Evolutionary conservation across 192 early-diverging fungal species (phyloP).

Genomic region (Coemansia interrupta): DNA sequence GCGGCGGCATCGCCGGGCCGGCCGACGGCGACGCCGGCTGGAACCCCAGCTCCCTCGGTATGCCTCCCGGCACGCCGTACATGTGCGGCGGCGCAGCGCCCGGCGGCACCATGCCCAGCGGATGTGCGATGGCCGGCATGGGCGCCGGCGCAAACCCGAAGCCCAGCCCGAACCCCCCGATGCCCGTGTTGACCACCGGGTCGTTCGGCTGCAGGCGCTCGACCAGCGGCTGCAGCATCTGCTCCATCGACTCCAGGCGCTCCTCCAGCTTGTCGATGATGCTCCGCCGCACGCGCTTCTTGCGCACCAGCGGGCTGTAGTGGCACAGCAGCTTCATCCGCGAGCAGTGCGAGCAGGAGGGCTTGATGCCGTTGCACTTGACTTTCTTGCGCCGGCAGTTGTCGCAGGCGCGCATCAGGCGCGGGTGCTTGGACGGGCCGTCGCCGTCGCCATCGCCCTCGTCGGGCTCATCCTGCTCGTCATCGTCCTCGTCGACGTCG

Average conservation of each 20-base stretch:
- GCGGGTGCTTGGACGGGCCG: slow-evolving; percentile 26
- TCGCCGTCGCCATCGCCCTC: slow-evolving; percentile 21
- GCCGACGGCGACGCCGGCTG: neutral
- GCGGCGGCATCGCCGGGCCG: slow-evolving; percentile 27
- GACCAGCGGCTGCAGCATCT: slow-evolving; percentile 54
- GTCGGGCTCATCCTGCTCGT: slow-evolving; percentile 14
- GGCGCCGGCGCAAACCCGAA: slow-evolving; percentile 46
- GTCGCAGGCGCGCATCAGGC: slow-evolving; percentile 55
- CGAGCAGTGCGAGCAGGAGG: slow-evolving; percentile 49
- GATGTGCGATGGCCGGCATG: slow-evolving; percentile 29
- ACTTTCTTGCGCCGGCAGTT: slow-evolving; percentile 54
- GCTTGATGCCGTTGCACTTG: slow-evolving; percentile 54
- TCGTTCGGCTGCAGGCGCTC: slow-evolving; percentile 51
- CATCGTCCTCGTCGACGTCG: slow-evolving; percentile 11
- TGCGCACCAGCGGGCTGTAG: slow-evolving; percentile 55
- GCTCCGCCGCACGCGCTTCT: slow-evolving; percentile 52
- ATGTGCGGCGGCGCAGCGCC: neutral
- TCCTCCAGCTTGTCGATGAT: slow-evolving; percentile 54
- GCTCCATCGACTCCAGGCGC: slow-evolving; percentile 52
- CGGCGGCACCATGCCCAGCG: slow-evolving; percentile 20
- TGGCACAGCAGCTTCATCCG: slow-evolving; percentile 52
- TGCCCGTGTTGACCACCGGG: slow-evolving; percentile 32
- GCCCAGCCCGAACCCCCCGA: slow-evolving; percentile 26
- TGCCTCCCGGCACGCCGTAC: slow-evolving; percentile 3
- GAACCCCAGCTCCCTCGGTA: slow-evolving; percentile 11